Percentiles rank a stretch among this genome's conserved stretches.
Conservation (phyloP, 495 filamentous ascomycete species). For the Jackrogersella minutella region DNA sequence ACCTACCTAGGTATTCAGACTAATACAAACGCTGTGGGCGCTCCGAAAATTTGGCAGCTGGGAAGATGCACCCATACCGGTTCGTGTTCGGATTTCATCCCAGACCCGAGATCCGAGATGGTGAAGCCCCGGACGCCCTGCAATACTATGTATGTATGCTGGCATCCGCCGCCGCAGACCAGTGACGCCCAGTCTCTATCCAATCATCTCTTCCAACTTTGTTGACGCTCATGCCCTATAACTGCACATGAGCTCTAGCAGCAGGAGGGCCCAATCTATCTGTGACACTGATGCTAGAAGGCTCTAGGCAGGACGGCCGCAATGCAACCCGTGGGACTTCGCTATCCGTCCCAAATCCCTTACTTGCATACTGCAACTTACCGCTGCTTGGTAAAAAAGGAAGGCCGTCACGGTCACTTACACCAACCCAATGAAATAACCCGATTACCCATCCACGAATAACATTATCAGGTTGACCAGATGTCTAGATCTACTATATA, state of each 20-base stretch:
- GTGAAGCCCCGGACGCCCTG: conserved; percentile 11
- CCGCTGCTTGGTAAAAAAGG: neutral
- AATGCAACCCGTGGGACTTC: neutral
- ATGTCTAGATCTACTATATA: no score
- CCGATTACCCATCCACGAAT: no score
- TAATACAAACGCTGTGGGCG: neutral
- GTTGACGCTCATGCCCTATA: conserved; percentile 20
- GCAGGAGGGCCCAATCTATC: neutral
- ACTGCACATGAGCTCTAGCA: neutral
- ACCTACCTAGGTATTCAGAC: neutral
- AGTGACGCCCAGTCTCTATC: conserved; percentile 6
- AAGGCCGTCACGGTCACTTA: no score
- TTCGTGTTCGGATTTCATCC: conserved; percentile 35
- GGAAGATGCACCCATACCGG: neutral
- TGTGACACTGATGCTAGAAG: neutral
- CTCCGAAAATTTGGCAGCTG: conserved; percentile 3
- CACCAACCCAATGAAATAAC: no score
- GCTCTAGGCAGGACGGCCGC: neutral
- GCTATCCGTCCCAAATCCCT: neutral
- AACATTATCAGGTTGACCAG: no score
- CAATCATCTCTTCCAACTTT: conserved; percentile 13
- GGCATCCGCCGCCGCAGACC: conserved; percentile 23
- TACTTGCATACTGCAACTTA: neutral
- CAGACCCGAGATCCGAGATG: conserved; percentile 35
- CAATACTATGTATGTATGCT: no score